phyloP scores from a whole-genome alignment of 139 green algal species.

The Diplosphaera chodatii region DNA sequence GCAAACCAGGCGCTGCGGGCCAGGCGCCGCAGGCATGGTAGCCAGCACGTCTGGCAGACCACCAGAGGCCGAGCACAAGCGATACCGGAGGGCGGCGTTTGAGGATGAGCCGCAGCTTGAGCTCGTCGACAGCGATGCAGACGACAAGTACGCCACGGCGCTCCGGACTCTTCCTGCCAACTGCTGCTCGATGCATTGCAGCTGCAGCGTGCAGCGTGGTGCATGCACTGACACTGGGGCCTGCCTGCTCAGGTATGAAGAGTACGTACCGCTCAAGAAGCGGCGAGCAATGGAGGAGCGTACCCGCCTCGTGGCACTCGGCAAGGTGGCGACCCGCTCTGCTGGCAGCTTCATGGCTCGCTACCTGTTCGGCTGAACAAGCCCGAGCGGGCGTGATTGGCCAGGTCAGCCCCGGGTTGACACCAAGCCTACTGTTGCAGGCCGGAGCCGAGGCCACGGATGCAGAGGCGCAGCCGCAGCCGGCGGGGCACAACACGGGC shows the following conservation, averaged over 20 bases:
- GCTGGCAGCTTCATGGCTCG: too few relatives aligned
- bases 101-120: conserved; percentile 54
- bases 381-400: too few relatives aligned
- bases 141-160: conserved; percentile 26
- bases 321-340: conserved; percentile 24
- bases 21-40: too few relatives aligned
- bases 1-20: too few relatives aligned
- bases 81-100: conserved; percentile 55
- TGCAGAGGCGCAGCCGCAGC: conserved; percentile 4
- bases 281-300: conserved; percentile 62
- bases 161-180: too few relatives aligned
- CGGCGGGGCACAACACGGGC: background rate
- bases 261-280: conserved; percentile 88
- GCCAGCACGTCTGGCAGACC: background rate
- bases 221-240: too few relatives aligned
- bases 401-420: too few relatives aligned
- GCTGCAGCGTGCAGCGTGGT: too few relatives aligned
- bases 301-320: conserved; percentile 35
- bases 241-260: conserved; percentile 55
- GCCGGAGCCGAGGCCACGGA: background rate
- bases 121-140: conserved; percentile 33
- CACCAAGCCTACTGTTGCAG: too few relatives aligned
- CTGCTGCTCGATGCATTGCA: too few relatives aligned
- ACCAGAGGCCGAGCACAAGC: conserved; percentile 24
- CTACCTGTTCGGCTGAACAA: too few relatives aligned